Evolutionary conservation across 495 filamentous ascomycete genomes (phyloP), one percentile per base, ranked within the genome.

Genomic region (Parachaetomium inaequale): DNA sequence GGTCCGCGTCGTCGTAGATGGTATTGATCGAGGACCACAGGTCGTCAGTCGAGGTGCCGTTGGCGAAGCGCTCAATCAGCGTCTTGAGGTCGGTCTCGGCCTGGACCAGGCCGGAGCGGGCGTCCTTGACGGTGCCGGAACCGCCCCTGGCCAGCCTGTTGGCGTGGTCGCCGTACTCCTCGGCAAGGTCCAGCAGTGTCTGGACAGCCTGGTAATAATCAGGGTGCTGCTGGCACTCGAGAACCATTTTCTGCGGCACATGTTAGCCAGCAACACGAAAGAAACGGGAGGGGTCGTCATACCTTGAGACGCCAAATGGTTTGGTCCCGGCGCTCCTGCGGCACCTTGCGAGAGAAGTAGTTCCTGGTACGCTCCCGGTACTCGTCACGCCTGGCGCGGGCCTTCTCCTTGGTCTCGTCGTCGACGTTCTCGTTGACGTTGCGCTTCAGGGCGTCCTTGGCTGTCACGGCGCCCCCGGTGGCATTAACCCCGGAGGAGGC

Each of bases 11-110:
- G n/a, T 80, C 75, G 76, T 98, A 98, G 64, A 98, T 87, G 58
- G 81, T 82, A 68, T 95, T 89, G 72, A 98, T 87, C 2, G 93
- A 85, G 47, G 88, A 88, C 72, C 95, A 89, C 38, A 98, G 75
- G 72, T 95, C 91, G 63, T 95, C 88, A 42, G 84, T 80, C 2
- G 92, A 96, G 8, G 94, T 98, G 72, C 85, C 87, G 75, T 98
- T 98, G 70, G 94, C 94, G 66, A 97, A 98, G 50, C 94, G 88
- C 79, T 98, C 95, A 63, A 98, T 85, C 21, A 98, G 81, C 15
- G 84, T 88, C 90, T 87, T 91, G 55, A 98, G 80, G 68, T 95
- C 87, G 72, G 83, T 80, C 74, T 97, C 91, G 36, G 91, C 92
- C 29, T 77, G 78, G 55, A 83, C 72, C 32, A 98, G 75, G 53